These are phyloP conservation scores for Xylaria longipes DNA, from an alignment of 495 filamentous ascomycete species.

Conservation along the genomic window DNA sequence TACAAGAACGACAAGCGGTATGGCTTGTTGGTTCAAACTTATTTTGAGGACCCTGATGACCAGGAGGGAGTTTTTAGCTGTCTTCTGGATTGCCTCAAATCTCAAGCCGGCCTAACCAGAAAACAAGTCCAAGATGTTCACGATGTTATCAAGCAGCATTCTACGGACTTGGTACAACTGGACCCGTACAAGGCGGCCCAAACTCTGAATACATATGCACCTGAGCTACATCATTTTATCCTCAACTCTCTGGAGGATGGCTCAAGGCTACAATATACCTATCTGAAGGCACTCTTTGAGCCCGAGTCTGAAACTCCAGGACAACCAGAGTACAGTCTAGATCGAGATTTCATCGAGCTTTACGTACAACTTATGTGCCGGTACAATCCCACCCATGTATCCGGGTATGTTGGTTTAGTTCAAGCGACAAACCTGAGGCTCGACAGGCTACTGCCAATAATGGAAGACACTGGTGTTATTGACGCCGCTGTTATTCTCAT, in stretches of 20 bases:
- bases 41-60: conserved; percentile 84
- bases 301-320: conserved; percentile 56
- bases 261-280: conserved; percentile 72
- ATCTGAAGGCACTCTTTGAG: conserved; percentile 81
- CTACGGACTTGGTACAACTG: conserved; percentile 70
- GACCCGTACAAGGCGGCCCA: conserved; percentile 72
- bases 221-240: conserved; percentile 74
- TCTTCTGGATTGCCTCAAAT: conserved; percentile 78
- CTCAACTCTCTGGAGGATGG: conserved; percentile 69
- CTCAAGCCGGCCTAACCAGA: conserved; percentile 70
- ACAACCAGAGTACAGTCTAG: conserved; percentile 43
- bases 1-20: conserved; percentile 84
- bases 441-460: conserved; percentile 79
- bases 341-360: conserved; percentile 71
- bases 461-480: conserved; percentile 87
- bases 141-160: conserved; percentile 70
- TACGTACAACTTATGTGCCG: conserved; percentile 91
- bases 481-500: conserved; percentile 93
- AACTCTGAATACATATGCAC: conserved; percentile 69
- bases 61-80: conserved; percentile 76
- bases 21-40: conserved; percentile 76
- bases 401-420: conserved; percentile 79
- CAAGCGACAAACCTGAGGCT: conserved; percentile 82
- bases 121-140: conserved; percentile 80
- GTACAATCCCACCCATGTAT: conserved; percentile 82